Base-by-base conservation (phyloP, 345 rosid genomes). In the Dipteronia sinensis region DNA sequence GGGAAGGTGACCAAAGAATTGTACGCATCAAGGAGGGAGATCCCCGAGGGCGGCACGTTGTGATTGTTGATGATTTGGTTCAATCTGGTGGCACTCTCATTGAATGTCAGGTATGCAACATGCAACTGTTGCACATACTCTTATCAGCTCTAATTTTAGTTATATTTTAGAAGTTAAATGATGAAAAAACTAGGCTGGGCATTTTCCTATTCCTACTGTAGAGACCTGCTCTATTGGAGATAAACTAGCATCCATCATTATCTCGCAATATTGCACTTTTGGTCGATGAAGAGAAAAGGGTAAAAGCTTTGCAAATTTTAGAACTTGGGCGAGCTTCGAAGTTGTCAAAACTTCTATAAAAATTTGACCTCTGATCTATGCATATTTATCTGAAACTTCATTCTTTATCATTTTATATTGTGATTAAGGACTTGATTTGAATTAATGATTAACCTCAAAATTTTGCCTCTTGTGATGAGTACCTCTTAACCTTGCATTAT, bases 81-180 rank as follows among this genome's bases (percentile, higher is more conserved):
- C 99, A 94, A 83, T 95, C 99, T 10, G 99, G 99, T 55, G 93
- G 99, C 73, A 96, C 99, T 58, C 85, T 96, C 67, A 86, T 91
- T 66, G 99, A 94, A 88, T 96, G 99, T 82, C 99, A 93, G 99
- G 99, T 96, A 81, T 58, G 12, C 6, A 38, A 84, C 27, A 63
- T 70, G 72, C 6, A 7, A 15, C 1, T 16, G 11, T 65, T 7
- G 40, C 15, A 29, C n/a, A 2, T 4, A 20, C 64, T 34, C 44
- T 69, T 65, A 51, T 80, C 44, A 27, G 69, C 71, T 42, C 16
- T 73, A 10, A 55, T 66, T 65, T 64, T 64, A 25, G 13, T 42
- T 61, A 44, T 44, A 3, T 16, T 16, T 13, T 61, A 42, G 16
- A 62, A 73, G 42, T 73, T 40, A 38, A 58, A 59, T 55, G 7